Percentiles rank a stretch among this genome's conserved stretches.
Evolutionary conservation across 2,329 filamentous ascomycete species (phyloP).

Genomic region (Metarhizium rileyi): DNA sequence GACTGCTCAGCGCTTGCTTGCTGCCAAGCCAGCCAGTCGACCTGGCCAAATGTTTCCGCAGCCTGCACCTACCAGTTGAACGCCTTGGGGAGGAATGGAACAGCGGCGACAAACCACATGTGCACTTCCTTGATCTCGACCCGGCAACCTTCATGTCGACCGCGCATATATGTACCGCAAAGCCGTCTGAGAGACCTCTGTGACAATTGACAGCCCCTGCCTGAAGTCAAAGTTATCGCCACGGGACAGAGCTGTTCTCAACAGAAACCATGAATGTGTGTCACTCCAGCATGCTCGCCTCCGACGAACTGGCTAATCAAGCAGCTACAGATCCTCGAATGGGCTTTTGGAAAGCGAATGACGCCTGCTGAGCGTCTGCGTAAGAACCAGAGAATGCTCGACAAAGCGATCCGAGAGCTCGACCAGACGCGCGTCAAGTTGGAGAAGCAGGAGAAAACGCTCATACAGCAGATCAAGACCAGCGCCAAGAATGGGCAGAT

Average conservation of each 20-base stretch:
- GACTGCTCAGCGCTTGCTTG: too few species aligned
- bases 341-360: slow-evolving; percentile 98
- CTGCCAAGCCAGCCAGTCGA: slow-evolving; percentile 6
- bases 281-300: background rate
- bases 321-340: slow-evolving; percentile 73
- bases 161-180: background rate
- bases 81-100: slow-evolving; percentile 3
- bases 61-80: background rate
- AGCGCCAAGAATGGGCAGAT: slow-evolving; percentile 97
- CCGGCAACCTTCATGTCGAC: slow-evolving; percentile 1
- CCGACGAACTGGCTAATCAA: slow-evolving; percentile 2
- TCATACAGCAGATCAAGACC: slow-evolving; percentile 94
- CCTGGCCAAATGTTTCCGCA: background rate
- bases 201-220: background rate
- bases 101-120: background rate
- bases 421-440: slow-evolving; percentile 92
- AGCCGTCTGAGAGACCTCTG: background rate
- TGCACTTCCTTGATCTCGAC: slow-evolving; percentile 2
- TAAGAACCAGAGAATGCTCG: slow-evolving; percentile 91
- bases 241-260: background rate
- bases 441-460: slow-evolving; percentile 97
- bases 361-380: slow-evolving; percentile 86
- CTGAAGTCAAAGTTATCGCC: background rate
- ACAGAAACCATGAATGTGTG: slow-evolving; percentile 46
- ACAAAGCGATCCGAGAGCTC: slow-evolving; percentile 93